phyloP scores from a whole-genome alignment of 75 land plant genomes.

The Cunninghamia lanceolata region DNA sequence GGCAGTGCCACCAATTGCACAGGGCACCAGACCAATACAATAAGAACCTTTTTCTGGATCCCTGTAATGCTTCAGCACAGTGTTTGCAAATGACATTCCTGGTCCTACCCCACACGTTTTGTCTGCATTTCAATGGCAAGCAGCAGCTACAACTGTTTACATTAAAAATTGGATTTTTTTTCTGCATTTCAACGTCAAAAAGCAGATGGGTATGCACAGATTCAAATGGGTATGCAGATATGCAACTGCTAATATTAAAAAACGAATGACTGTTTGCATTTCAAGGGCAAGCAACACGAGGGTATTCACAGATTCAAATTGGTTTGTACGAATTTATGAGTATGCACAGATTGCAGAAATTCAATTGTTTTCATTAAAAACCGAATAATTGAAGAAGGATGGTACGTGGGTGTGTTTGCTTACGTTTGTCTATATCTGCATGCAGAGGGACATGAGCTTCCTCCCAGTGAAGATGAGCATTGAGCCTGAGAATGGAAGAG shows the following conservation, averaged over 20 bases:
- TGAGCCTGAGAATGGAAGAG: conserved; percentile 59
- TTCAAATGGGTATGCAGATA: not conserved
- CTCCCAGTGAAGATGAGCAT: conserved; percentile 54
- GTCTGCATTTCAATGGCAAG: conserved; percentile 7
- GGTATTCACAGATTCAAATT: not conserved
- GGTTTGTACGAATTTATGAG: not conserved
- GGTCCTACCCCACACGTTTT: conserved; percentile 82
- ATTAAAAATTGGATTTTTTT: not conserved
- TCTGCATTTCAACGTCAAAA: not conserved
- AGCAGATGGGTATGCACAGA: not conserved
- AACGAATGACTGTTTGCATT: not conserved
- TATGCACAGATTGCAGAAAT: not conserved
- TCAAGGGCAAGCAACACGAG: not conserved
- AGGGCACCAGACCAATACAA: conserved; percentile 71
- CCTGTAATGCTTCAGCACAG: conserved; percentile 23
- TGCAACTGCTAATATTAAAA: not conserved
- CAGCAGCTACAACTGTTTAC: not conserved
- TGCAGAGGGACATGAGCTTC: conserved; percentile 82
- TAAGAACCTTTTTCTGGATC: conserved; percentile 3
- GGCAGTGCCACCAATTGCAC: conserved; percentile 74
- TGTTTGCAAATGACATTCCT: conserved; percentile 65
- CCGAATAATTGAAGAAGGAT: not conserved
- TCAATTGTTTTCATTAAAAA: not conserved
- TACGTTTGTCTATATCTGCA: conserved; percentile 67
- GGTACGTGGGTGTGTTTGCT: not conserved